Percentiles rank a stretch among this genome's conserved stretches.
Evolutionary conservation across 2,329 filamentous ascomycete species (phyloP).

Genomic region (Fusarium compactum): DNA sequence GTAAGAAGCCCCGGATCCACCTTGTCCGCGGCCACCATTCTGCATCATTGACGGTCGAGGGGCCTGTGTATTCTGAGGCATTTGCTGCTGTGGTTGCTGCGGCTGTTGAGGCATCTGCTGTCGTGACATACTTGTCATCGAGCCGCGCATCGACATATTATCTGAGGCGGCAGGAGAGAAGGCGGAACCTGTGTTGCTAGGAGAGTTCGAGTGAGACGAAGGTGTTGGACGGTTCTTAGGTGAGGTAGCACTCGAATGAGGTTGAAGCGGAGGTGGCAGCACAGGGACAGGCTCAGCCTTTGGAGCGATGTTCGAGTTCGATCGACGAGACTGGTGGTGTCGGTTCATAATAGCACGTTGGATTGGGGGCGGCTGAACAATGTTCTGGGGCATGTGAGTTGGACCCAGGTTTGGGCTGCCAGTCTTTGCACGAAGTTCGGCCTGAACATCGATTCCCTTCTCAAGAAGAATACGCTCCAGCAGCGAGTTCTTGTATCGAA

Average conservation of each 20-base stretch:
- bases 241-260: constrained; percentile 69
- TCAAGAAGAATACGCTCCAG: constrained; percentile 95
- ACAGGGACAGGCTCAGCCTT: constrained; percentile 72
- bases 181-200: constrained; percentile 61
- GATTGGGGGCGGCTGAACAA: constrained; percentile 79
- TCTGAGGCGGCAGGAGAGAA: constrained; percentile 62
- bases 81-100: constrained; percentile 38
- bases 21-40: constrained; percentile 51
- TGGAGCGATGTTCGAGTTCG: constrained; percentile 79
- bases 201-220: constrained; percentile 77
- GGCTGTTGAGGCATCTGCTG: constrained; percentile 52
- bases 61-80: constrained; percentile 43
- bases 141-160: constrained; percentile 59
- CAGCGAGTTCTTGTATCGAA: constrained; percentile 97
- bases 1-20: constrained; percentile 65
- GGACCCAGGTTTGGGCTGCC: constrained; percentile 84
- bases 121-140: constrained; percentile 50
- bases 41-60: constrained; percentile 54
- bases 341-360: constrained; percentile 85
- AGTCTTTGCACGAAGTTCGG: constrained; percentile 92
- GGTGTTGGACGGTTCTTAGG: constrained; percentile 85
- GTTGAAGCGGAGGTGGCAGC: constrained; percentile 60
- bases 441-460: constrained; percentile 98
- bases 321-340: constrained; percentile 79
- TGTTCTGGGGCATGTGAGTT: constrained; percentile 74